These are phyloP conservation scores for Licmophora abbreviata DNA, from an alignment of 108 stramenopile species.

Conservation along the genomic window DNA sequence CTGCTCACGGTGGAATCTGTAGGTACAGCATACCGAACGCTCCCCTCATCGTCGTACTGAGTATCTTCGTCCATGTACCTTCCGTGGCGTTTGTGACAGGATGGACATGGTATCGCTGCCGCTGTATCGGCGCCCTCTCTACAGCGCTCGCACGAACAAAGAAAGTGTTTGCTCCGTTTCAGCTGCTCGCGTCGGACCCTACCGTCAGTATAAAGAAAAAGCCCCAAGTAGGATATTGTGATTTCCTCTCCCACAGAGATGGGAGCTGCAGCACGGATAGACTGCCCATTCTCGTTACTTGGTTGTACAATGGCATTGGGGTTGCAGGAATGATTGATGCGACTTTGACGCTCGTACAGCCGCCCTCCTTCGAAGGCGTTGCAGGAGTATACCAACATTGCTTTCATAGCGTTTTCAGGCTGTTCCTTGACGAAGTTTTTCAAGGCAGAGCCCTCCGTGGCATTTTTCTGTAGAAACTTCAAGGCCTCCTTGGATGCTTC, in stretches of 20 bases:
- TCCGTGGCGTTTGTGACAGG: slow-evolving; percentile 44
- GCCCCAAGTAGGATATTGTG: slow-evolving; percentile 66
- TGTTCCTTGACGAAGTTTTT: slow-evolving; percentile 10
- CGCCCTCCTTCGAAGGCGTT: slow-evolving; percentile 79
- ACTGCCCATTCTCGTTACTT: slow-evolving; percentile 13
- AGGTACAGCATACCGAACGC: slow-evolving; percentile 38
- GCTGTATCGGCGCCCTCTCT: slow-evolving; percentile 33
- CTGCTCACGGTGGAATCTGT: not conserved
- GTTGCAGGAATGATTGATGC: slow-evolving; percentile 76
- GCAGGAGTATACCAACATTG: slow-evolving; percentile 66
- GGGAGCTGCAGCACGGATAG: slow-evolving; percentile 43
- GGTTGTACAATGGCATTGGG: slow-evolving; percentile 58
- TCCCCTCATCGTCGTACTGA: slow-evolving; percentile 69
- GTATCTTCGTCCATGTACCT: slow-evolving; percentile 70
- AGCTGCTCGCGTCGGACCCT: slow-evolving; percentile 37
- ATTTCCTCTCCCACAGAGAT: slow-evolving; percentile 66
- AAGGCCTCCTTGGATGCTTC: slow-evolving; percentile 35
- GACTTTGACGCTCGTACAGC: slow-evolving; percentile 45
- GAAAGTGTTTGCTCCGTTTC: slow-evolving; percentile 52
- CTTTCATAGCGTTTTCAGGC: slow-evolving; percentile 11
- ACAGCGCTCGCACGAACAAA: slow-evolving; percentile 65
- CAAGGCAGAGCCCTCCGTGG: slow-evolving; percentile 12
- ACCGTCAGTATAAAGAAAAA: slow-evolving; percentile 52
- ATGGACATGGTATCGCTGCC: slow-evolving; percentile 53
- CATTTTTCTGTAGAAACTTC: slow-evolving; percentile 26